phyloP scores from a whole-genome alignment of 2,329 filamentous ascomycete genomes.

The Cryphonectria nitschkei region DNA sequence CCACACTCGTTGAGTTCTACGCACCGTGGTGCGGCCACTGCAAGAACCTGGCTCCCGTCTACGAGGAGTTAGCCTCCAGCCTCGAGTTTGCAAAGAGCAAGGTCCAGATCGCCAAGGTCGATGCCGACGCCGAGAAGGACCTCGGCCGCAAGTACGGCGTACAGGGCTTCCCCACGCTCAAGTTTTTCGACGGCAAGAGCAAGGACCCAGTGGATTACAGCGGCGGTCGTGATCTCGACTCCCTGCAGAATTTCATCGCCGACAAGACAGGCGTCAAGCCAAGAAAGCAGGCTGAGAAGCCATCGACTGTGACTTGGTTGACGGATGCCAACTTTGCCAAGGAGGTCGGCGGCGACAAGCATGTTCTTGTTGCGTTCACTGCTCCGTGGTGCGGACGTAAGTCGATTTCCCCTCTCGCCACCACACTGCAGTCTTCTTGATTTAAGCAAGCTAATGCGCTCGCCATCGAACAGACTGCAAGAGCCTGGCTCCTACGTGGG shows the following conservation, averaged over 20 bases:
- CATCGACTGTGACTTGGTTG: slow-evolving; percentile 78
- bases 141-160: slow-evolving; percentile 86
- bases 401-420: slow-evolving; percentile 44
- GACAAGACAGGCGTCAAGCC: slow-evolving; percentile 86
- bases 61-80: slow-evolving; percentile 81
- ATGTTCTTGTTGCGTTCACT: slow-evolving; percentile 94
- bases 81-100: slow-evolving; percentile 74
- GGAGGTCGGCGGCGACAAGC: slow-evolving; percentile 80
- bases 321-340: slow-evolving; percentile 79
- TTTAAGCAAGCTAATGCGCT: slow-evolving; percentile 24
- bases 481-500: slow-evolving; percentile 86
- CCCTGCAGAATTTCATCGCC: slow-evolving; percentile 76
- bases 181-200: slow-evolving; percentile 97
- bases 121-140: slow-evolving; percentile 85
- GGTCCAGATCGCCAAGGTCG: slow-evolving; percentile 91
- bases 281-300: slow-evolving; percentile 73
- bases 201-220: slow-evolving; percentile 84
- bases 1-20: slow-evolving; percentile 96
- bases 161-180: slow-evolving; percentile 94
- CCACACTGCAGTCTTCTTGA: neutral
- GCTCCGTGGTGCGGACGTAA: slow-evolving; percentile 98
- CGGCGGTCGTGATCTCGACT: slow-evolving; percentile 85
- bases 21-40: slow-evolving; percentile 99
- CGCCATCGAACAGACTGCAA: slow-evolving; percentile 78
- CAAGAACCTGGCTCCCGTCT: slow-evolving; percentile 94